phyloP scores from a whole-genome alignment of 768 basidiomycete species.

The Boletus coccyginus region DNA sequence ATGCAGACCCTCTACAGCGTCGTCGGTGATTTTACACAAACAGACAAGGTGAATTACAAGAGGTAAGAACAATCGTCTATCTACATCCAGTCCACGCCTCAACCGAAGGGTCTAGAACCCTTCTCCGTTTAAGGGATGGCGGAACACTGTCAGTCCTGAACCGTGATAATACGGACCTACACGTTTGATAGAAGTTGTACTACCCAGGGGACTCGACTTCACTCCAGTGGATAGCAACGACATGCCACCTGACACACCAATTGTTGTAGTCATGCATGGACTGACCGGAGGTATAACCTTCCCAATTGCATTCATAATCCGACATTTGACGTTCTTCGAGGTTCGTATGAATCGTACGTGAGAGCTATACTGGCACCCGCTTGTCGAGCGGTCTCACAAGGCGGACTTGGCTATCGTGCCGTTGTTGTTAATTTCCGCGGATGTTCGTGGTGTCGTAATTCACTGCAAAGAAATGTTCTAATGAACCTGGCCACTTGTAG shows the following conservation, averaged over 20 bases:
- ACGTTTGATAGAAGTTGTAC: background rate
- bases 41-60: conserved; percentile 30
- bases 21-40: conserved; percentile 30
- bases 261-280: conserved; percentile 33
- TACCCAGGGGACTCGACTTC: conserved; percentile 32
- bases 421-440: conserved; percentile 92
- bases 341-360: conserved; percentile 89
- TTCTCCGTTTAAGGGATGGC: conserved; percentile 29
- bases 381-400: conserved; percentile 64
- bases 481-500: conserved; percentile 37
- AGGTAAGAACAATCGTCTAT: conserved; percentile 16
- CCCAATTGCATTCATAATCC: background rate
- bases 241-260: conserved; percentile 25
- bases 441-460: conserved; percentile 49
- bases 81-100: conserved; percentile 1
- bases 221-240: conserved; percentile 25
- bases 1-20: conserved; percentile 33
- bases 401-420: conserved; percentile 89
- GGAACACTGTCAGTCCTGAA: conserved; percentile 31
- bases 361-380: conserved; percentile 75
- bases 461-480: conserved; percentile 7
- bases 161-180: background rate
- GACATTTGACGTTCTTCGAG: conserved; percentile 36
- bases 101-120: conserved; percentile 19
- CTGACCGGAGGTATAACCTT: conserved; percentile 30